Base-by-base conservation (phyloP, 176 grass and related monocot genomes). In the Themeda triandra region DNA sequence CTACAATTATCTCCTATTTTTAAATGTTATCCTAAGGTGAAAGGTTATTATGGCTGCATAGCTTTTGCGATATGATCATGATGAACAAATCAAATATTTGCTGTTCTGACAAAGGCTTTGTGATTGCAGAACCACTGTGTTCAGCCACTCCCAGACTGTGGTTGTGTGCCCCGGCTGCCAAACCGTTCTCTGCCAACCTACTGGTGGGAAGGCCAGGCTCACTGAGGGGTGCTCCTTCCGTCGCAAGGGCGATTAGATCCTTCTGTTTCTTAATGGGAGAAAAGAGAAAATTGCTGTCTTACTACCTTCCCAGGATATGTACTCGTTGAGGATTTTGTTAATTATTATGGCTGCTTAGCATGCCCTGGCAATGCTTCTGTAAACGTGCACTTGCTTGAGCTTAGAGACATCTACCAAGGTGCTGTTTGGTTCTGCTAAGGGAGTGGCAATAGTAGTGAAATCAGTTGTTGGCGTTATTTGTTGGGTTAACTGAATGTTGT, bases 61-160 rank as follows among this genome's bases (percentile, higher is more conserved):
- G 33, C 5, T 44, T 27, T 1, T 15, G 37, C 10, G 11, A 15
- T 40, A 27, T 45, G 21, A 27, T 10, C 3, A 77, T 69, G 17
- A 6, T 78, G 33, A 45, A 40, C 42, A 40, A 30, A 28, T 8
- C 35, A 24, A 44, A 41, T 9, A 15, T 10, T 82, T 2, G 17
- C 0, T 14, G 29, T 27, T 25, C 65, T 30, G 10, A 27, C 15
- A 1, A 13, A 33, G 4, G 23, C 28, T 29, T 60, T 17, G 30
- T 82, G 44, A 81, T 75, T 87, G 49, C 77, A 92, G 91, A 56
- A 92, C 91, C 1, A 92, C 91, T 68, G 84, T 92, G 15, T 92
- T 92, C 84, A 92, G 91, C 81, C 87, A 92, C 76, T 92, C 87
- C 8, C 91, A 90, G 63, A 87, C 91, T 12, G 91, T 92, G 23